Base-by-base conservation (phyloP, 2,329 filamentous ascomycete genomes). In the Colletotrichum australisinense region DNA sequence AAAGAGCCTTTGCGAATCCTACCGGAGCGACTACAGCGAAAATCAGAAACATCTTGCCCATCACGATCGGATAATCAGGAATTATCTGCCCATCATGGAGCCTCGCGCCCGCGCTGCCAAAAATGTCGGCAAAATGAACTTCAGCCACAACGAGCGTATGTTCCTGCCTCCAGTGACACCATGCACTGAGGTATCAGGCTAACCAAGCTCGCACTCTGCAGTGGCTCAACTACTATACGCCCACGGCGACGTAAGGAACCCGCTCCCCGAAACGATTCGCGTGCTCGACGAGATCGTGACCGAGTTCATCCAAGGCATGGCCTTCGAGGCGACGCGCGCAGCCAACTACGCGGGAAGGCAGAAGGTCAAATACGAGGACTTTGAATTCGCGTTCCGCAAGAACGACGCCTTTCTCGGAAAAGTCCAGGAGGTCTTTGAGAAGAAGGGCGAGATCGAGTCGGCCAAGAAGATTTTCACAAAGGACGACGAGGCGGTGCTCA, bases 301-400 rank as follows among this genome's bases (percentile, higher is more conserved):
- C 75, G 97, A 98, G 86, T 98, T 97, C 87, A 94, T 98, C 81
- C 95, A 97, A 81, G 95, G 97, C 82, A 92, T 97, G 67, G 96
- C 94, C 84, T 97, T 97, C 85, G 93, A 95, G 80, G 96, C 97
- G 4, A 94, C 95, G 5, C 91, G 94, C 57, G 92, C 93, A 66
- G 97, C 97, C 0, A 92, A 94, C 81, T 94, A 97, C 83, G 92
- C 94, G 2, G 93, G 95, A 0, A 93, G 97, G 2, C 94, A 97
- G 79, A 99, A 99, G 85, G 95, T 99, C 84, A 99, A 99, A 83
- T 94, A 97, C 79, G 96, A 98, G 79, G 97, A 99, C 83, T 98
- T 99, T 85, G 95, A 97, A 80, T 99, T 97, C 83, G 95, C 95
- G 52, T 90, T 98, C 77, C 91, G 97, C 38, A 91, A 93, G 76